Percentiles rank a stretch among this genome's conserved stretches.
These are phyloP conservation scores for Dactylellina cionopaga DNA, from an alignment of 2,329 filamentous ascomycete species.

Conservation along the genomic window DNA sequence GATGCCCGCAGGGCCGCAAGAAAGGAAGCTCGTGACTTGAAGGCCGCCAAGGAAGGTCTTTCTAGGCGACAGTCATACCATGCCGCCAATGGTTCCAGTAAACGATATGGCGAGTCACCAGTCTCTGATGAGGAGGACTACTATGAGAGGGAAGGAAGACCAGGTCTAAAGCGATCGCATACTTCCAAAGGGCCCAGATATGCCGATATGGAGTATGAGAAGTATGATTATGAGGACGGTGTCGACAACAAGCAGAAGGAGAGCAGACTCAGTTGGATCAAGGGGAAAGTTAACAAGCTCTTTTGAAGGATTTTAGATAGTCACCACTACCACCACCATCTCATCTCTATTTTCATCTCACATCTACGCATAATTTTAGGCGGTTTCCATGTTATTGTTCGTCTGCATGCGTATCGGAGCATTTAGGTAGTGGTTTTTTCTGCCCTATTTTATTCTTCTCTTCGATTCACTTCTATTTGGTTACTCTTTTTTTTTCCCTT, in stretches of 20 bases:
- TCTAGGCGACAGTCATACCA: slow-evolving; percentile 31
- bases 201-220: slow-evolving; percentile 38
- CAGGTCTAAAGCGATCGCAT: slow-evolving; percentile 34
- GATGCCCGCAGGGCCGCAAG: slow-evolving; percentile 35
- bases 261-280: slow-evolving; percentile 45
- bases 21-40: slow-evolving; percentile 45
- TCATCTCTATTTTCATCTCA: background rate
- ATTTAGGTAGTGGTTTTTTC: too few relatives aligned
- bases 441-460: background rate
- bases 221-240: slow-evolving; percentile 33
- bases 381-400: slow-evolving; percentile 17
- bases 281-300: slow-evolving; percentile 46
- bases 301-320: slow-evolving; percentile 21
- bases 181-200: slow-evolving; percentile 31
- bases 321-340: background rate
- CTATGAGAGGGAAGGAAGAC: slow-evolving; percentile 24
- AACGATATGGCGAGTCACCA: slow-evolving; percentile 37
- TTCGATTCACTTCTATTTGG: background rate
- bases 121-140: slow-evolving; percentile 43
- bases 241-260: slow-evolving; percentile 33
- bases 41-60: slow-evolving; percentile 26
- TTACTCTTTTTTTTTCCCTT: background rate
- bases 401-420: slow-evolving; percentile 27
- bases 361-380: background rate
- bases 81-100: slow-evolving; percentile 20